These are phyloP conservation scores for Arabidopsis thaliana DNA, from an alignment of 345 rosid species.

Conservation along the genomic window TAIR10.1 NC_003070.9:18311001-18311500, in stretches of 20 bases:
- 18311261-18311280: constrained; percentile 79
- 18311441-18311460: constrained; percentile 27
- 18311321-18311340: constrained; percentile 58
- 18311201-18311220: constrained; percentile 53
- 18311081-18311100: constrained; percentile 68
- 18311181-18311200: constrained; percentile 23
- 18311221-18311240: constrained; percentile 67
- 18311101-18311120: constrained; percentile 85
- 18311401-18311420: constrained; percentile 42
- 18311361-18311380: constrained; percentile 36
- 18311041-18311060: constrained; percentile 53
- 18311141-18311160: constrained; percentile 67
- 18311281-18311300: constrained; percentile 88
- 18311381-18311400: constrained; percentile 46
- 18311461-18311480: constrained; percentile 2
- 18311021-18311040: constrained; percentile 59
- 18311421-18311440: constrained; percentile 27
- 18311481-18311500: constrained; percentile 9
- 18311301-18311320: constrained; percentile 66
- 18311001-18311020: constrained; percentile 76
- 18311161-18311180: constrained; percentile 55
- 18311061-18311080: constrained; percentile 67
- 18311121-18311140: constrained; percentile 92
- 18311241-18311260: constrained; percentile 68
- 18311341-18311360: constrained; percentile 48